Percentiles rank a stretch among this genome's conserved stretches.
Evolutionary conservation across 495 filamentous ascomycete genomes (phyloP).

Genomic region (Penicillium longicatenatum): DNA sequence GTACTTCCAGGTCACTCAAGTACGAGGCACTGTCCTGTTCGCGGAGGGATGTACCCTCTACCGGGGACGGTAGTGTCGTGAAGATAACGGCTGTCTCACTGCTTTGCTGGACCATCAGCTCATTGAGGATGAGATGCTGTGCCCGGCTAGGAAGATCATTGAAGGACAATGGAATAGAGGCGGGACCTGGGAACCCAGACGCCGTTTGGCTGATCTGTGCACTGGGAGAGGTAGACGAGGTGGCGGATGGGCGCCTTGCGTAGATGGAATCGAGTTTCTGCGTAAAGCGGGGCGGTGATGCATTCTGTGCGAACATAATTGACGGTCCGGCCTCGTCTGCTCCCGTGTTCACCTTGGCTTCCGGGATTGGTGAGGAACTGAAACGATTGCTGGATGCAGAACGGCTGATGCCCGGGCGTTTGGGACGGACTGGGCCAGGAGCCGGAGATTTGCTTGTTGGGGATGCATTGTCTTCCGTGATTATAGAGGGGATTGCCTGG

Average conservation of each 20-base stretch:
- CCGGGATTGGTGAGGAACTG: conserved; percentile 72
- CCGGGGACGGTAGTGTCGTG: conserved; percentile 75
- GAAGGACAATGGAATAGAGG: conserved; percentile 70
- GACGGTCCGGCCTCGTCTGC: conserved; percentile 62
- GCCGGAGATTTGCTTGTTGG: conserved; percentile 30
- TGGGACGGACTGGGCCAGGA: neutral
- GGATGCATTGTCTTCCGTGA: conserved; percentile 50
- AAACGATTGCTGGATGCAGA: conserved; percentile 57
- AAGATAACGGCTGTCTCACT: conserved; percentile 78
- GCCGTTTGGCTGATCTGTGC: conserved; percentile 29
- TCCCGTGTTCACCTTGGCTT: conserved; percentile 61
- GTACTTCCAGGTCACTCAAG: conserved; percentile 73
- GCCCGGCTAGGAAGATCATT: conserved; percentile 82
- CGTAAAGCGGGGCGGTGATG: conserved; percentile 40
- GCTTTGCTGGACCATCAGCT: conserved; percentile 72
- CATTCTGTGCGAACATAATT: conserved; percentile 74
- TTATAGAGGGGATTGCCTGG: conserved; percentile 42
- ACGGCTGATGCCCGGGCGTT: conserved; percentile 35
- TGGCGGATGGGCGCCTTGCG: conserved; percentile 36
- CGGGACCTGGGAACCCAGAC: conserved; percentile 53
- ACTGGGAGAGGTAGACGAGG: conserved; percentile 19
- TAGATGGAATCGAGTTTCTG: conserved; percentile 56
- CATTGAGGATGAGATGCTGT: conserved; percentile 84
- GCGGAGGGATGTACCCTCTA: conserved; percentile 71
- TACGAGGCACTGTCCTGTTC: conserved; percentile 71